Evolutionary conservation across 2,329 filamentous ascomycete species (phyloP), one percentile per base, ranked within the genome.

Genomic region (Cladosporium sp.): DNA sequence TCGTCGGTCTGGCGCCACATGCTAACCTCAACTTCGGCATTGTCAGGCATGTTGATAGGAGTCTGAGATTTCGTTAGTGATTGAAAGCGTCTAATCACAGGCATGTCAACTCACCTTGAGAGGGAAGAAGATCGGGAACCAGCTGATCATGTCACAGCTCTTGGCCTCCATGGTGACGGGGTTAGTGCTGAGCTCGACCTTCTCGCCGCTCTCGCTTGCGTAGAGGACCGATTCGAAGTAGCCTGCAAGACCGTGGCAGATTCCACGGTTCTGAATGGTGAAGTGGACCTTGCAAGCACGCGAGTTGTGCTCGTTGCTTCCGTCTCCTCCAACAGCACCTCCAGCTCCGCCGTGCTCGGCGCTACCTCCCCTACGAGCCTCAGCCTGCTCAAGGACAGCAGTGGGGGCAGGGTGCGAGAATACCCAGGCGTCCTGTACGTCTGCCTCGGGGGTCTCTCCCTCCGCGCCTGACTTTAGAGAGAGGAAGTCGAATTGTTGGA

Each of bases 161-260:
- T 98, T 98, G 65, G 82, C 82, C 65, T 95, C 92, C 80, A 99
- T 98, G 33, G 90, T 91, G 69, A 96, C 91, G 0, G 95, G 96
- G 73, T 97, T 90, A 4, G 91, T 99, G 74, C 92, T 96, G 67
- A 99, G 85, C 80, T 98, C 94, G 5, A 97, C 87, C 1, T 80
- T 81, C 72, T 72, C 60, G 64, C 75, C 69, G 49, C 69, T 69
- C 37, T 57, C 28, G 63, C 78, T 85, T 71, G 85, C 84, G 76
- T 98, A 99, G 23, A 99, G 84, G n/a, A 96, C 92, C 0, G 93
- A 92, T 80, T 99, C 95, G 77, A 99, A 99, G 78, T 97, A 99
- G 0, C 94, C 95, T 0, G 89, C 95, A 50, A 99, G 80, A 2
- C 95, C 95, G 77, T 99, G 95, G 40, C 93, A 91, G 8, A 95